Base-by-base conservation (phyloP, 768 basidiomycete species). In the Xanthoconium stramineum region DNA sequence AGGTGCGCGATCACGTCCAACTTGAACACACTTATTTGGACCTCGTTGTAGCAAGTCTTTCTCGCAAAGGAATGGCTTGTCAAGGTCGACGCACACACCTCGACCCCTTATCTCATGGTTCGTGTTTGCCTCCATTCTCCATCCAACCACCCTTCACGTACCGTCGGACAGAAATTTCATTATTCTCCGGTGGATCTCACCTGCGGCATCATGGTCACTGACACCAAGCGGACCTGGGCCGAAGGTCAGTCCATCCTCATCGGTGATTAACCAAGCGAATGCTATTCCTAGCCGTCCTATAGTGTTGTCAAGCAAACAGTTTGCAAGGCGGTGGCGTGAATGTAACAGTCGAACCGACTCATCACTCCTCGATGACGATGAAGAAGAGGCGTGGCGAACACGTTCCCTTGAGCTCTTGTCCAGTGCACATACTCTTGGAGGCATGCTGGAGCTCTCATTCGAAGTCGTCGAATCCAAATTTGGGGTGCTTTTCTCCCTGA, bases 11-110 rank as follows among this genome's bases (percentile, higher is more conserved):
- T 36, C 37, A 17, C 49, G 39, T 19, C 52, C 30, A 38, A 47
- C 32, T 40, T 30, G 30, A 48, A 32, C 6, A n/a, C 42, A 19
- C 30, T 48, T 24, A 45, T 39, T 8, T n/a, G n/a, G 13, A 63
- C 17, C 17, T 3, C 29, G 3, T 6, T 0, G 35, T 32, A 90
- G 88, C 81, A 83, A 47, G 76, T 69, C 35, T 76, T 91, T 33
- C 72, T 87, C 30, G 73, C 73, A 53, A 87, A 84, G 67, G 88
- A 90, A 69, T 91, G 89, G 89, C 76, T 91, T 13, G 82, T 81
- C 33, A 89, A 86, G 68, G 74, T 79, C 49, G 84, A 90, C 65
- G 74, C 75, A 37, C 74, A 74, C 44, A 80, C 74, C 15, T 84
- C 87, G 2, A 82, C 76, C 2, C 84, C 88, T 35, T 91, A 90